These are phyloP conservation scores for Linnemannia hyalina DNA, from an alignment of 192 early-diverging fungal species.

Conservation along the genomic window DNA sequence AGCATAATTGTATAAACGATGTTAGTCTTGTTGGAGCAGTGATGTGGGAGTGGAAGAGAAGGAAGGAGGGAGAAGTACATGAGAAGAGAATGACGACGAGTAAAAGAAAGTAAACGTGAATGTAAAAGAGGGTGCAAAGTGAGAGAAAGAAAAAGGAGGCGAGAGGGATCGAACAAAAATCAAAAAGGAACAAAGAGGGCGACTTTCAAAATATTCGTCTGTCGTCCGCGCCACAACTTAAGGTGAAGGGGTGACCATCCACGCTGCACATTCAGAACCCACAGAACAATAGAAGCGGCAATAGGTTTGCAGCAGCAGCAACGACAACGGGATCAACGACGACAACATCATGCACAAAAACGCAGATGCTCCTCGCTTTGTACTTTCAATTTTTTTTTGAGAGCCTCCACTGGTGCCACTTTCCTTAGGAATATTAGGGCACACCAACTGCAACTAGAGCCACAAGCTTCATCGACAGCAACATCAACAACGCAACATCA, in stretches of 20 bases:
- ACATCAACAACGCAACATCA: slow-evolving; percentile 9
- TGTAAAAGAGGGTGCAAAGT: neutral
- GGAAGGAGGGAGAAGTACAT: neutral
- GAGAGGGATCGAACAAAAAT: neutral
- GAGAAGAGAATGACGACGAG: neutral
- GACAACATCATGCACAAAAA: neutral
- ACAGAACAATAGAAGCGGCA: neutral
- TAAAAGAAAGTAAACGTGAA: neutral
- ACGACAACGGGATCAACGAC: neutral
- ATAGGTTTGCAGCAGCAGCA: neutral
- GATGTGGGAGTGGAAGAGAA: no score
- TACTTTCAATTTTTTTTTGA: neutral
- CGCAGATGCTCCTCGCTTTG: neutral
- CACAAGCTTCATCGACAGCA: neutral
- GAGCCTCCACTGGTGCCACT: neutral
- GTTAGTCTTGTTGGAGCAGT: no score
- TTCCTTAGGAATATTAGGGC: neutral
- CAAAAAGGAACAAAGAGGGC: neutral
- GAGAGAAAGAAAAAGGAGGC: slow-evolving; percentile 3
- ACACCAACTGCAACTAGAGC: neutral
- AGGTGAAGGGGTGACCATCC: neutral
- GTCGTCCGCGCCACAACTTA: neutral
- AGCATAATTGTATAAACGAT: no score
- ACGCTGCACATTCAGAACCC: no score
- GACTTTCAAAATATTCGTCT: neutral